Percentiles rank a stretch among this genome's conserved stretches.
These are phyloP conservation scores for Calonectria leucothoes DNA, from an alignment of 2,329 filamentous ascomycete genomes.

Conservation along the genomic window DNA sequence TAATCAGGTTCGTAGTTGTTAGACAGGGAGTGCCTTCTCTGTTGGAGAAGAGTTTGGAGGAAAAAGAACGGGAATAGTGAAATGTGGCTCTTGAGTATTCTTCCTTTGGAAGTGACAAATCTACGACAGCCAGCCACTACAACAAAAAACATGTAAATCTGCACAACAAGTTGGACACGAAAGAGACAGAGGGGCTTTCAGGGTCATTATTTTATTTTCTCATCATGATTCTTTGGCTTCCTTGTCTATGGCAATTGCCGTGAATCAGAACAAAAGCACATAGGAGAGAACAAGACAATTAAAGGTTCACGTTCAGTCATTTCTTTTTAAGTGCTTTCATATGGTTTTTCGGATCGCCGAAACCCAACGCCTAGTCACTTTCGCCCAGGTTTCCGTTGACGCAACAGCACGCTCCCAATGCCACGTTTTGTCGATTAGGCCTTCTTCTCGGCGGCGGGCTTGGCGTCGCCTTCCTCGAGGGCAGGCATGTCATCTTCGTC, in stretches of 20 bases:
- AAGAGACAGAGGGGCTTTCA: neutral
- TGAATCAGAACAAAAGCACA: neutral
- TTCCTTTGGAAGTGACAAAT: neutral
- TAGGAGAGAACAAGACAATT: neutral
- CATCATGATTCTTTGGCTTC: neutral
- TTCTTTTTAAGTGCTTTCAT: slow-evolving; percentile 24
- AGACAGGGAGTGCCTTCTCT: neutral
- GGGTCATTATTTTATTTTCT: neutral
- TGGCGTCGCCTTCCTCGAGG: slow-evolving; percentile 69
- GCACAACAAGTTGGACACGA: neutral
- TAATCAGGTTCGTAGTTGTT: neutral
- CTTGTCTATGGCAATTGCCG: neutral
- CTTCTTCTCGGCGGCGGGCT: slow-evolving; percentile 53
- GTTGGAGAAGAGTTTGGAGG: neutral
- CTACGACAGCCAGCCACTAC: neutral
- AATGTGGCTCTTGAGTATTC: neutral
- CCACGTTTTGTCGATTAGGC: slow-evolving; percentile 43
- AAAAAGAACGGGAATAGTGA: neutral
- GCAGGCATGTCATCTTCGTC: slow-evolving; percentile 88
- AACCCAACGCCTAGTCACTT: slow-evolving; percentile 40
- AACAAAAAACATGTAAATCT: neutral
- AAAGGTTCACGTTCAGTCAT: slow-evolving; percentile 1
- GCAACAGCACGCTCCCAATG: slow-evolving; percentile 20
- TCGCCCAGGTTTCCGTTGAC: slow-evolving; percentile 33
- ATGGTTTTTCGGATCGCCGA: slow-evolving; percentile 37